phyloP scores from a whole-genome alignment of 129 eudicot species.

The Lactuca sativa region DNA sequence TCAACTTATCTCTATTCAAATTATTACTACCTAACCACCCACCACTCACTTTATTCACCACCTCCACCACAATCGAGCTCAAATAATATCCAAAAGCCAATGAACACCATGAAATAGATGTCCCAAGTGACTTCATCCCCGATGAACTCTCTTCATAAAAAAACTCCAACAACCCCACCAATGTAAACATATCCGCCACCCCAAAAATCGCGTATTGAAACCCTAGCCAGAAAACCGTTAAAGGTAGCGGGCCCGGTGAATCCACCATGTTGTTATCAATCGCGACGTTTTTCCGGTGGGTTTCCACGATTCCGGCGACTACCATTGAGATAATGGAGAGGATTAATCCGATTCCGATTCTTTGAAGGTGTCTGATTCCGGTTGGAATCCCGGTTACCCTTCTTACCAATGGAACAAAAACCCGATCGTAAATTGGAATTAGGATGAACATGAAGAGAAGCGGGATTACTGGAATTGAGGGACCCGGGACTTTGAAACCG shows the following conservation, averaged over 20 bases:
- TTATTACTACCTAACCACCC: slow-evolving; percentile 79
- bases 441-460: slow-evolving; percentile 50
- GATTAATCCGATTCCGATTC: slow-evolving; percentile 67
- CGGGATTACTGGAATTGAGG: slow-evolving; percentile 72
- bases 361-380: slow-evolving; percentile 70
- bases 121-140: slow-evolving; percentile 73
- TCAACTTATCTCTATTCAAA: slow-evolving; percentile 61
- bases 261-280: slow-evolving; percentile 58
- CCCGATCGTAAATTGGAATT: slow-evolving; percentile 65
- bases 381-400: slow-evolving; percentile 63
- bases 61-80: slow-evolving; percentile 71
- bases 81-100: slow-evolving; percentile 68
- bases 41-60: slow-evolving; percentile 69
- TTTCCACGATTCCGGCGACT: slow-evolving; percentile 64
- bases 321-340: slow-evolving; percentile 74
- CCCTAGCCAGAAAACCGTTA: slow-evolving; percentile 73
- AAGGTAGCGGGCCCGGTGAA: slow-evolving; percentile 55
- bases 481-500: slow-evolving; percentile 59
- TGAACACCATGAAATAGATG: slow-evolving; percentile 81
- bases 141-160: slow-evolving; percentile 76
- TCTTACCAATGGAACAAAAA: slow-evolving; percentile 55
- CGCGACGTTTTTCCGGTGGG: slow-evolving; percentile 60
- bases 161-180: slow-evolving; percentile 74
- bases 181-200: slow-evolving; percentile 74
- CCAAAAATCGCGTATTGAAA: slow-evolving; percentile 71